A percentile compares a stretch with the other conserved stretches of the same genome.
Conservation (phyloP, 2,329 filamentous ascomycete species). For the Neofusicoccum ribis region DNA sequence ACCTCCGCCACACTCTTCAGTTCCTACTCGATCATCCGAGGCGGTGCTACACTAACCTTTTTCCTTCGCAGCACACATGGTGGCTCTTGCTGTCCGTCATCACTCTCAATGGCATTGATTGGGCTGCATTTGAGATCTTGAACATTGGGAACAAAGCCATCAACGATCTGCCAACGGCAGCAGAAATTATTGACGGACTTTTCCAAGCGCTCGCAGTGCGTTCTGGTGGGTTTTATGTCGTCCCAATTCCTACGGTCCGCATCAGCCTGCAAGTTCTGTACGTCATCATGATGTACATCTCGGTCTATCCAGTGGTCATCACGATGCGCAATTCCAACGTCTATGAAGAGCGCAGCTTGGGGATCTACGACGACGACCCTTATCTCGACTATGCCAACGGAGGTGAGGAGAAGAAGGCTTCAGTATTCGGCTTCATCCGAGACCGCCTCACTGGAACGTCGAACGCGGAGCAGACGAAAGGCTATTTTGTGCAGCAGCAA, state of each 20-base stretch:
- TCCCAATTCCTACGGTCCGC: conserved; percentile 51
- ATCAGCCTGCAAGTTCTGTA: conserved; percentile 60
- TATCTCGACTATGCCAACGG: conserved; percentile 18
- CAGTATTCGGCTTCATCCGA: conserved; percentile 23
- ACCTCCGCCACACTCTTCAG: conserved; percentile 45
- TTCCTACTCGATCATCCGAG: conserved; percentile 64
- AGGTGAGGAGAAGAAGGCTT: neutral
- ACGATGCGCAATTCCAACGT: conserved; percentile 60
- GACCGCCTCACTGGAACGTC: neutral
- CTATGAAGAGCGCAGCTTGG: conserved; percentile 63
- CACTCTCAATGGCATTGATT: conserved; percentile 56
- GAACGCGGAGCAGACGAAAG: conserved; percentile 29
- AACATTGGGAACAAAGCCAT: conserved; percentile 58
- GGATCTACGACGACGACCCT: conserved; percentile 53
- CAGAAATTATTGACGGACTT: conserved; percentile 56
- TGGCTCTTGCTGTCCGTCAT: conserved; percentile 54
- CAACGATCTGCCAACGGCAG: conserved; percentile 44
- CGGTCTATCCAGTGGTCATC: conserved; percentile 62
- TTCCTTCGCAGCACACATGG: conserved; percentile 62
- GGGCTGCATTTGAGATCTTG: conserved; percentile 52
- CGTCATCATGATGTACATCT: conserved; percentile 67
- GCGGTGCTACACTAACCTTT: conserved; percentile 63
- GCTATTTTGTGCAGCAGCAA: conserved; percentile 44
- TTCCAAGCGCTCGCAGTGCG: conserved; percentile 59
- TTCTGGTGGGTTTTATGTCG: conserved; percentile 52